Percentiles rank a stretch among this genome's conserved stretches.
Evolutionary conservation across 345 rosid species (phyloP).

Genomic region (Sisymbrium altissimum): DNA sequence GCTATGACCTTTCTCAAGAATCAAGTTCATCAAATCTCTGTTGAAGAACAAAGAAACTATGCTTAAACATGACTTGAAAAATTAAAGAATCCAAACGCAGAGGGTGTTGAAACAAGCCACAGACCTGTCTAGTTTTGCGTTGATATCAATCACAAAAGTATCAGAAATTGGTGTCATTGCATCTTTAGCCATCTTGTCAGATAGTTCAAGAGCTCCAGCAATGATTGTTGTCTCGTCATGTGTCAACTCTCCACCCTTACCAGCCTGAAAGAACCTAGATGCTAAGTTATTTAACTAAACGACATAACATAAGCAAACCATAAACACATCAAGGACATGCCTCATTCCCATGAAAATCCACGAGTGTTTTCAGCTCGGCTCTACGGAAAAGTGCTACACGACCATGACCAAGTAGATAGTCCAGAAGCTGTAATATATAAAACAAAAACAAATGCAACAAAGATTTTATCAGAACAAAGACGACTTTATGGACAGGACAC

Average conservation of each 20-base stretch:
- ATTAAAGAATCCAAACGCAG: background rate
- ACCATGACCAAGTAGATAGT: conserved; percentile 74
- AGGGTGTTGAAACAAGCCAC: background rate
- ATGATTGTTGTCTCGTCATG: conserved; percentile 95
- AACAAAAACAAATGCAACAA: background rate
- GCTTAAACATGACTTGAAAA: background rate
- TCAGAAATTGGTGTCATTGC: conserved; percentile 83
- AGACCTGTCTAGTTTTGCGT: conserved; percentile 73
- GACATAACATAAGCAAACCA: background rate
- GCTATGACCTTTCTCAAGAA: conserved; percentile 92
- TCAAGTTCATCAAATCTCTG: conserved; percentile 66
- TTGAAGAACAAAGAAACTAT: conserved; percentile 11
- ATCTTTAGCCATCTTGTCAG: conserved; percentile 66
- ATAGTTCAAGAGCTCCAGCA: conserved; percentile 90
- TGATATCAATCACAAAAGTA: conserved; percentile 72
- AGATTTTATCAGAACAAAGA: background rate
- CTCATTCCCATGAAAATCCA: conserved; percentile 91
- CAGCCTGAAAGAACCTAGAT: conserved; percentile 54
- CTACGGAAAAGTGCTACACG: conserved; percentile 85
- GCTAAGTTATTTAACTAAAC: background rate
- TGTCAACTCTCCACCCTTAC: conserved; percentile 94
- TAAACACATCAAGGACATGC: conserved; percentile 41
- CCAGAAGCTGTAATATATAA: conserved; percentile 50
- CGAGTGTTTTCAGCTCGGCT: conserved; percentile 93
- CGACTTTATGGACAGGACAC: background rate